Evolutionary conservation across 106 monocot species (phyloP), one percentile per base, ranked within the genome.

Genomic region (Apostasia shenzhenica): DNA sequence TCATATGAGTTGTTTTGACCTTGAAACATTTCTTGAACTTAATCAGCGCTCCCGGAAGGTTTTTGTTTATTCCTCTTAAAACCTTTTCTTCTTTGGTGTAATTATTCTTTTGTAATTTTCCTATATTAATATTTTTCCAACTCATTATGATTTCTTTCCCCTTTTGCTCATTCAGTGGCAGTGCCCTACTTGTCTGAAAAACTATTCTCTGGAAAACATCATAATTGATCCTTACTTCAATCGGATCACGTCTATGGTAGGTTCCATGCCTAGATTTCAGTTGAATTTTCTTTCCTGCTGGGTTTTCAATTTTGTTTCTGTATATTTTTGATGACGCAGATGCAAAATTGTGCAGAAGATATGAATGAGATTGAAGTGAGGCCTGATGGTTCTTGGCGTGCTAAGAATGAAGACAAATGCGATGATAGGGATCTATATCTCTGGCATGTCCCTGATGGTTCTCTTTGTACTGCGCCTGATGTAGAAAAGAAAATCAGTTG

Each of bases 141-240:
- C 14, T 47, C 7, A 39, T 45, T 14, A 47, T 50, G 1, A 26
- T 62, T 48, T 2, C 60, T 10, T 41, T 12, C 7, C 74, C 63
- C 38, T 39, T 52, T 65, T 26, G 26, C 71, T 65, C 14, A 43
- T 88, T 55, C 90, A 94, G 94, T 91, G 94, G 94, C 94, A 94
- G 70, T 94, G 94, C 58, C 94, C 94, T 57, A 83, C 85, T 55
- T 94, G 94, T 48, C 76, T 91, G 8, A 83, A 94, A 73, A 94
- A 94, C 63, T 94, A 88, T 71, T 74, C 87, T 43, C 57, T 91
- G 43, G 94, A 94, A 50, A 77, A 79, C 56, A 67, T 94, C 47
- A 77, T 94, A 12, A 83, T 94, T 51, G 94, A 94, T 80, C 90
- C 94, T 51, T 94, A 94, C 77, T 91, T 94, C 83, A 94, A 88